These are phyloP conservation scores for Emericellopsis atlantica DNA, from an alignment of 2,329 filamentous ascomycete species.

Conservation along the genomic window DNA sequence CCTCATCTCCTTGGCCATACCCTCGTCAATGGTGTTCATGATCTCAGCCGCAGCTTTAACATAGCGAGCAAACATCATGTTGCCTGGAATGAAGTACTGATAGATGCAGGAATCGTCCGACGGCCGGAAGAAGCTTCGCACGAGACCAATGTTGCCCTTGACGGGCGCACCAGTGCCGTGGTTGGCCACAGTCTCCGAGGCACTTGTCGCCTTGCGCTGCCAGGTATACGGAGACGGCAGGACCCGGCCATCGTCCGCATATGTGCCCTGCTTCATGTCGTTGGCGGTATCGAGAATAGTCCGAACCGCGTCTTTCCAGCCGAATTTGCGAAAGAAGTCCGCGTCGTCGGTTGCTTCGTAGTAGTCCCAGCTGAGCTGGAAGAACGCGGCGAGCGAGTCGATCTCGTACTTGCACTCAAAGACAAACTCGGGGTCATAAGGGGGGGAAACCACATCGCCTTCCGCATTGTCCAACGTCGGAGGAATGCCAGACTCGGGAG, in stretches of 20 bases:
- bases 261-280: slow-evolving; percentile 63
- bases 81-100: slow-evolving; percentile 80
- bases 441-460: slow-evolving; percentile 47
- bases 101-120: slow-evolving; percentile 80
- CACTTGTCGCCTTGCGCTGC: slow-evolving; percentile 55
- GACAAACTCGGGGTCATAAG: slow-evolving; percentile 55
- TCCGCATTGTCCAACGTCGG: slow-evolving; percentile 18
- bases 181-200: slow-evolving; percentile 73
- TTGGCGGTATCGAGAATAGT: slow-evolving; percentile 57
- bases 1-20: slow-evolving; percentile 45
- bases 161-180: slow-evolving; percentile 70
- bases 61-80: slow-evolving; percentile 68
- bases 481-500: slow-evolving; percentile 41
- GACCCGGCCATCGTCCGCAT: slow-evolving; percentile 45
- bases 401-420: slow-evolving; percentile 97
- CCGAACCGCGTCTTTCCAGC: slow-evolving; percentile 63
- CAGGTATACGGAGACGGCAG: slow-evolving; percentile 59
- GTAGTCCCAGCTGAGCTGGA: slow-evolving; percentile 73
- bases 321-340: slow-evolving; percentile 57
- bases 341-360: slow-evolving; percentile 59
- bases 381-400: slow-evolving; percentile 78
- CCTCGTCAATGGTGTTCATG: slow-evolving; percentile 29
- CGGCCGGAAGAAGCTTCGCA: slow-evolving; percentile 80
- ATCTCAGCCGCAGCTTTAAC: slow-evolving; percentile 36
- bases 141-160: slow-evolving; percentile 63